These are phyloP conservation scores for Pythium grandisporangium DNA, from an alignment of 352 stramenopile genomes.

Conservation along the genomic window DNA sequence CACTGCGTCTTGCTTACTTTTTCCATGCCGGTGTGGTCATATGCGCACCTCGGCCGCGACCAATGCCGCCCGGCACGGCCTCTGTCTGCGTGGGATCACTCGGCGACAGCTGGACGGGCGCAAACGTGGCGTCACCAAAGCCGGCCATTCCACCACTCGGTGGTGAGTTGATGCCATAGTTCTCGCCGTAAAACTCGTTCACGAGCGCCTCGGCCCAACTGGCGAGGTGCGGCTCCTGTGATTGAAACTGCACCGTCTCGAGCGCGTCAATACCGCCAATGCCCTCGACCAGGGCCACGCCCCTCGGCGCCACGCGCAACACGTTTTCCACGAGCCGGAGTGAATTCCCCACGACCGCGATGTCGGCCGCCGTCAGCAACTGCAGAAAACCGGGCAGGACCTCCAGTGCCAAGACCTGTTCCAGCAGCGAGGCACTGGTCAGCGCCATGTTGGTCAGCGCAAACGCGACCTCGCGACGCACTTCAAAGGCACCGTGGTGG, in stretches of 20 bases:
- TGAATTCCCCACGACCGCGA: conserved; percentile 67
- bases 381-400: conserved; percentile 50
- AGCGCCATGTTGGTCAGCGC: conserved; percentile 66
- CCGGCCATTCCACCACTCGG: conserved; percentile 17
- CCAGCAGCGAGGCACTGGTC: conserved; percentile 34
- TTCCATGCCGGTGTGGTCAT: conserved; percentile 67
- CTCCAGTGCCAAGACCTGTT: conserved; percentile 43
- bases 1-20: conserved; percentile 17
- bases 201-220: conserved; percentile 59
- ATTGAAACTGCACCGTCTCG: conserved; percentile 70
- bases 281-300: conserved; percentile 46
- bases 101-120: conserved; percentile 14
- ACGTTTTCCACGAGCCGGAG: conserved; percentile 74
- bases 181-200: conserved; percentile 81
- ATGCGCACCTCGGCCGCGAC: conserved; percentile 46
- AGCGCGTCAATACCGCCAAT: conserved; percentile 70
- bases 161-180: conserved; percentile 69
- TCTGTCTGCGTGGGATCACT: conserved; percentile 1
- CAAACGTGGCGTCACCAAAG: conserved; percentile 12
- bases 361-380: conserved; percentile 43
- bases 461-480: conserved; percentile 68
- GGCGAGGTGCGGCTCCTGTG: conserved; percentile 41
- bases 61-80: no score
- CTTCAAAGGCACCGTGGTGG: conserved; percentile 46
- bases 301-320: conserved; percentile 41